Conservation (phyloP, 192 early-diverging fungal species). For the Chytriomyces hyalinus region DNA sequence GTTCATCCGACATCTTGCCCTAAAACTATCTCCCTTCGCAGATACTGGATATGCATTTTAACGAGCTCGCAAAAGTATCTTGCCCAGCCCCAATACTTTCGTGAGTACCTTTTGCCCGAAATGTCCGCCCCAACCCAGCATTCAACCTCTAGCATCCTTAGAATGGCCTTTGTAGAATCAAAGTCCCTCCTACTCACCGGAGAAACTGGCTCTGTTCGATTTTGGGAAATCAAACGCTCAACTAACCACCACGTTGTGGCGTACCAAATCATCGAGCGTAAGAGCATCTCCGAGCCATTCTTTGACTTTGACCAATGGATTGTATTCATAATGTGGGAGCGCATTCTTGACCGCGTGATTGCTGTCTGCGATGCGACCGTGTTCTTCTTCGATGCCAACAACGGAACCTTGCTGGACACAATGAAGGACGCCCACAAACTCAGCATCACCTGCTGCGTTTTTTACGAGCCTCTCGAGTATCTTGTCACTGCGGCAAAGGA, state of each 20-base stretch:
- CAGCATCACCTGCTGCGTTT: slow-evolving; percentile 40
- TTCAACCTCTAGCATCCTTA: not conserved
- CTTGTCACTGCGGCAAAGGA: slow-evolving; percentile 48
- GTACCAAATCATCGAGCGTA: slow-evolving; percentile 25
- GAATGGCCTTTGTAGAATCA: slow-evolving; percentile 33
- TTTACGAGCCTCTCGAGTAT: slow-evolving; percentile 54
- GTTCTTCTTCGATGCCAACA: slow-evolving; percentile 42
- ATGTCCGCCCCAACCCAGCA: not conserved
- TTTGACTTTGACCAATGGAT: slow-evolving; percentile 50
- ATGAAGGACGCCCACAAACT: slow-evolving; percentile 50
- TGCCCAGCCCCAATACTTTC: slow-evolving; percentile 46
- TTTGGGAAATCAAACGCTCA: slow-evolving; percentile 33
- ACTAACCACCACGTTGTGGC: slow-evolving; percentile 36
- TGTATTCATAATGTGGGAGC: slow-evolving; percentile 41
- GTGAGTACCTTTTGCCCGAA: slow-evolving; percentile 15
- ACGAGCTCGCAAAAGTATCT: slow-evolving; percentile 37
- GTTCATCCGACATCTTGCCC: slow-evolving; percentile 4
- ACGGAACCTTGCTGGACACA: slow-evolving; percentile 33
- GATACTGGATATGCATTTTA: slow-evolving; percentile 52
- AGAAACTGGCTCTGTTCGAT: slow-evolving; percentile 29
- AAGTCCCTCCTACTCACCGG: slow-evolving; percentile 15
- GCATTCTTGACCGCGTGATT: slow-evolving; percentile 31
- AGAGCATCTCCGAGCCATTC: not conserved
- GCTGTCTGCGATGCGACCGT: slow-evolving; percentile 40
- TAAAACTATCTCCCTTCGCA: slow-evolving; percentile 20